phyloP scores from a whole-genome alignment of 306 rosid species.

The Rosa chinensis region DNA sequence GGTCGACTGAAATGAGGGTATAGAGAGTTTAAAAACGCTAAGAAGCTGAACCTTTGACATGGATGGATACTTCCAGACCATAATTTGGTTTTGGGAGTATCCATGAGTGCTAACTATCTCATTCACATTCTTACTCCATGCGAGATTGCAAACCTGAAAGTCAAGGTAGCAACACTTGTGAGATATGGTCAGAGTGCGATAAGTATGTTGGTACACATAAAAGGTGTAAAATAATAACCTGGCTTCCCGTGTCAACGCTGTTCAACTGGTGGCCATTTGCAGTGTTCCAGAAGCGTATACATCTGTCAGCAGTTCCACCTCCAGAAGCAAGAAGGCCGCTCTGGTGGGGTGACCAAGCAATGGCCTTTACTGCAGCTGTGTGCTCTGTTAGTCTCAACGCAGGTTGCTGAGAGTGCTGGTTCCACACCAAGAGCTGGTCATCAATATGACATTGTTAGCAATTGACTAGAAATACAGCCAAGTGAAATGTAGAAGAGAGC shows the following conservation, averaged over 20 bases:
- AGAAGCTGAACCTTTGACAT: constrained; percentile 51
- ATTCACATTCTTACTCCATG: constrained; percentile 97
- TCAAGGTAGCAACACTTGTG: constrained; percentile 9
- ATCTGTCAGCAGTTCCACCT: constrained; percentile 97
- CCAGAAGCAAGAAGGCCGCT: constrained; percentile 92
- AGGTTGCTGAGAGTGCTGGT: constrained; percentile 94
- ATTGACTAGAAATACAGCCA: not conserved
- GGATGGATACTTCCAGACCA: constrained; percentile 99
- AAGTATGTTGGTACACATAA: not conserved
- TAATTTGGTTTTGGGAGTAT: constrained; percentile 94
- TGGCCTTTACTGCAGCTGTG: constrained; percentile 98
- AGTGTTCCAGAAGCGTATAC: constrained; percentile 99
- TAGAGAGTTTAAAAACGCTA: not conserved
- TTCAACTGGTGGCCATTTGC: constrained; percentile 91
- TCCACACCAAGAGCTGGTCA: constrained; percentile 90
- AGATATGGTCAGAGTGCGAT: not conserved
- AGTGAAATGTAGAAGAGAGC: not conserved
- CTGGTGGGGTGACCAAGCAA: constrained; percentile 99
- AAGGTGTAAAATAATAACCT: constrained; percentile 41
- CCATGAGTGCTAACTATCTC: constrained; percentile 97
- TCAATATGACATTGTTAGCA: constrained; percentile 17
- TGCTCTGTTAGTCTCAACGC: constrained; percentile 79
- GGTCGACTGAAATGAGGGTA: too few relatives aligned
- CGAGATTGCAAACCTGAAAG: constrained; percentile 89
- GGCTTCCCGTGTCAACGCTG: constrained; percentile 93